phyloP scores from a whole-genome alignment of 2,329 filamentous ascomycete species.

The Hypoxylon sp. region DNA sequence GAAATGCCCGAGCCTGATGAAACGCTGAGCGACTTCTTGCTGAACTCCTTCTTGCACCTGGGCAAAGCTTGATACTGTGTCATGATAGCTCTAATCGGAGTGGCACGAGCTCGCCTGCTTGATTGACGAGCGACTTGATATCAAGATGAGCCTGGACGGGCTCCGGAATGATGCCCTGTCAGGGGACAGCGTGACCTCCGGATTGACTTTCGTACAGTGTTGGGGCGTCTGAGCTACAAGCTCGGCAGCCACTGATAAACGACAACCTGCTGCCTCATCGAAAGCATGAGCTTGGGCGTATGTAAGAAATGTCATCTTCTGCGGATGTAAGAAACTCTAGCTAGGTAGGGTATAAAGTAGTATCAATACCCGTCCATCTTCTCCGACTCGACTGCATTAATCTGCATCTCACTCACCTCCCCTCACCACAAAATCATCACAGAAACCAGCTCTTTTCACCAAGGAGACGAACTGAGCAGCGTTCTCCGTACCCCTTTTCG shows the following conservation, averaged over 20 bases:
- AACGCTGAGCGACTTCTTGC: not conserved
- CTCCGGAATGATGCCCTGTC: not conserved
- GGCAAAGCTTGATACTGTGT: not conserved
- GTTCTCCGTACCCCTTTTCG: too few species aligned
- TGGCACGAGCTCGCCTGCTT: not conserved
- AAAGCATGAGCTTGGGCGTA: too few species aligned
- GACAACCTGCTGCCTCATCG: not conserved
- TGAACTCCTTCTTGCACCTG: not conserved
- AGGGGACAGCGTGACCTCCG: not conserved
- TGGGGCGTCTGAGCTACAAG: not conserved
- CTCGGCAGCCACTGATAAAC: not conserved
- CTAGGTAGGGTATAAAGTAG: not conserved
- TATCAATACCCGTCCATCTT: not conserved
- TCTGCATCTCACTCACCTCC: not conserved
- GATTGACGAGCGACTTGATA: not conserved
- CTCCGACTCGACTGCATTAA: not conserved
- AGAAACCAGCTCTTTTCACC: too few species aligned
- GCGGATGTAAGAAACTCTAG: not conserved
- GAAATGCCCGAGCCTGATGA: not conserved
- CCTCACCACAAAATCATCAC: not conserved
- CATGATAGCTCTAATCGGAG: not conserved
- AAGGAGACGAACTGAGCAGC: not conserved
- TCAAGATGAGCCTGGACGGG: too few species aligned
- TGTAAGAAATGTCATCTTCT: too few species aligned
- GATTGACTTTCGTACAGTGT: not conserved